Base-by-base conservation (phyloP, 257 asterid species). In the Striga asiatica region DNA sequence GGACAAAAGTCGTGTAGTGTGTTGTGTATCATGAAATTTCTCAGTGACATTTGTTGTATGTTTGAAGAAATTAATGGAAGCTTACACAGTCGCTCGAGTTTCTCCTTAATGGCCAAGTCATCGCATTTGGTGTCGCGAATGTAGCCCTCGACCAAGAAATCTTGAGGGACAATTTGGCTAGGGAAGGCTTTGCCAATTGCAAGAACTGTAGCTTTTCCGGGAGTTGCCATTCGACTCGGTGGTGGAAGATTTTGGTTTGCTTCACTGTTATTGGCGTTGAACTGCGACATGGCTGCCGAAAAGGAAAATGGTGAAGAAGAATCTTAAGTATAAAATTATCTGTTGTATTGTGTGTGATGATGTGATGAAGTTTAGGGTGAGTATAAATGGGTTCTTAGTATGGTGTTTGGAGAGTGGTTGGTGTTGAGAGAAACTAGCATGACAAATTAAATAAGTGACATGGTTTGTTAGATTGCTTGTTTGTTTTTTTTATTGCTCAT, bases 171-270 rank as follows among this genome's bases (percentile, higher is more conserved):
- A 1, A 85, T 71, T 61, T 85, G 95, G 24, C 77, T 71, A 4
- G 94, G 94, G 64, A 89, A 78, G 65, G 97, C 95, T 64, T 89
- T 85, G 8, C 95, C 94, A 1, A 89, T 61, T 7, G 95, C 91
- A 31, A 89, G 93, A 2, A 85, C 28, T 9, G 93, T 81, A 4
- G 97, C 97, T 71, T 89, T 89, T 10, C 95, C 95, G 0, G 78
- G 85, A 10, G 79, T 79, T 2, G 94, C 71, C 14, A 12, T 42
- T 7, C 88, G 84, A 52, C 60, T 46, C 0, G 62, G 24, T 8
- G 35, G 50, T 3, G 65, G 47, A 21, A 39, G 39, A 9, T 6
- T n/a, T 31, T 34, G 61, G 60, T 61, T 52, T 7, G 69, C 31
- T 12, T 41, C 58, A 5, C 66, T 65, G 34, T 65, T 68, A 59